Evolutionary conservation across 2,329 filamentous ascomycete species (phyloP).

Genomic region (Trichoderma citrinoviride): DNA sequence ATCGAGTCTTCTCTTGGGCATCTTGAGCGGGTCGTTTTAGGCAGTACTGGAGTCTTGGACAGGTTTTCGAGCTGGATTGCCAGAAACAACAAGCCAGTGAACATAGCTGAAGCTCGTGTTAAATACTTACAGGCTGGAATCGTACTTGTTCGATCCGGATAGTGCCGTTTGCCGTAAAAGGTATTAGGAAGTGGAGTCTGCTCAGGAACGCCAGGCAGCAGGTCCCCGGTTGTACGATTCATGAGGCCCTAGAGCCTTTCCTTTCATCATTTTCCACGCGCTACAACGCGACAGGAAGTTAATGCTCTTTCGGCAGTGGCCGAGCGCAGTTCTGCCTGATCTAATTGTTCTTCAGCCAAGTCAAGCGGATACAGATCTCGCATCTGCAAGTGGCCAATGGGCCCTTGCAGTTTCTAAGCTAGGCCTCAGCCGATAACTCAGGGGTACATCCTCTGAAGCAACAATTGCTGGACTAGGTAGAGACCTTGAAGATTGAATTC

Average conservation of each 20-base stretch:
- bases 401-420: too few species aligned
- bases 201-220: conserved; percentile 1
- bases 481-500: too few species aligned
- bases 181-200: neutral
- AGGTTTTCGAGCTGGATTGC: neutral
- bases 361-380: too few species aligned
- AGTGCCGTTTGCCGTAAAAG: neutral
- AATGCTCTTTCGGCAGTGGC: neutral
- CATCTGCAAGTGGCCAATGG: too few species aligned
- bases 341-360: too few species aligned
- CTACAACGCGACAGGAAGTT: neutral
- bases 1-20: neutral
- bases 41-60: neutral
- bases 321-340: too few species aligned
- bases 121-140: too few species aligned
- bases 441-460: too few species aligned
- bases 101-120: too few species aligned
- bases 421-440: too few species aligned
- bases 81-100: neutral
- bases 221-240: neutral
- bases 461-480: too few species aligned
- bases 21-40: neutral
- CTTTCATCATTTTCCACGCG: neutral
- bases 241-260: neutral
- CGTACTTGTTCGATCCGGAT: neutral